Base-by-base conservation (phyloP, 2,329 filamentous ascomycete genomes). In the Ceratocystis diversiconidia region DNA sequence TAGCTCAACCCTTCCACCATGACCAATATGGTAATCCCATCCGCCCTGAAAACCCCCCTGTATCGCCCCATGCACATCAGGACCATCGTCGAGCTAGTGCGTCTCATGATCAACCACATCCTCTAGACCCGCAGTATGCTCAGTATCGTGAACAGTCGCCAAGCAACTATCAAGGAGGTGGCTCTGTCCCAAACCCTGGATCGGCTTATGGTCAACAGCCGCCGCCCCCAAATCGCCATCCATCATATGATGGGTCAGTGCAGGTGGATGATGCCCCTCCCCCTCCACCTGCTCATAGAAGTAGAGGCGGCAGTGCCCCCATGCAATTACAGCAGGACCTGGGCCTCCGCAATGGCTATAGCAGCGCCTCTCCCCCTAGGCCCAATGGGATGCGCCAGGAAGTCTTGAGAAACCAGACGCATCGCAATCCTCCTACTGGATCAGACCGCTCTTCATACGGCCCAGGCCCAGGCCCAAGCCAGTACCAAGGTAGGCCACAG, bases 361-460 rank as follows among this genome's bases (percentile, higher is more conserved):
- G 82, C 36, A 68, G 71, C 25, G 57, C 22, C 2, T 73, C 76
- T 1, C 72, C 75, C 19, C 74, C 74, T 48, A 81, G 80, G 70
- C 73, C 74, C 2, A 74, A 75, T 1, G 76, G 76, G 1, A 84
- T 85, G 80, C 78, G 82, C 65, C 81, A 83, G 55, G 82, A 84
- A 65, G 82, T 85, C 10, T 71, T 85, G 68, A 78, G 79, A 67
- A 82, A 74, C 64, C 82, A 84, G 70, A 82, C 82, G 2, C 82
- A 84, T 70, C 76, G 82, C 52, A 75, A 80, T 52, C 81, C 81
- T 0, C 71, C 75, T 17, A 19, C 25, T 19, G 25, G 59, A 2
- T 74, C 79, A 0, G 84, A 84, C 64, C 80, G 60, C 12, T 28
- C 41, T 7, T 57, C 62, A 17, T 55, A 19, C 25, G 32, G 32